phyloP scores from a whole-genome alignment of 345 rosid species.

The Salix koriyanagi region DNA sequence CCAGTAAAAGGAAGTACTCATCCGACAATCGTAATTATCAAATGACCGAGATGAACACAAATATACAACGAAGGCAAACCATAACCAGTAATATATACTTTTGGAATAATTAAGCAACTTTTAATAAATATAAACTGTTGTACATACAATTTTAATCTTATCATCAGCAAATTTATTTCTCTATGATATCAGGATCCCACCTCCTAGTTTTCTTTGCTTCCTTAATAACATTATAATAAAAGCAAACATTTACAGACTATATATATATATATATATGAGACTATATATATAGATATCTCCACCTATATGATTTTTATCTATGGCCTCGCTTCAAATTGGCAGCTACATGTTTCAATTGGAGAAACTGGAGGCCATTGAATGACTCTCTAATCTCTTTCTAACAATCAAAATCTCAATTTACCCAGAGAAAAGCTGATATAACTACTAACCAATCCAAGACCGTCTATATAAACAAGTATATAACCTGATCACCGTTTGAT shows the following conservation, averaged over 20 bases:
- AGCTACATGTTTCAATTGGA: conserved; percentile 10
- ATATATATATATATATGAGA: neutral
- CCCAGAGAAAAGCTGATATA: conserved; percentile 2
- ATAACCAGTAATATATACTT: neutral
- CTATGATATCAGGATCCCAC: conserved; percentile 22
- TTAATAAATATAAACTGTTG: neutral
- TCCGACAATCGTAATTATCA: neutral
- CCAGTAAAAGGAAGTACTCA: neutral
- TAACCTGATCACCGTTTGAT: neutral
- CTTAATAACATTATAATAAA: conserved; percentile 3
- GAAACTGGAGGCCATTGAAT: conserved; percentile 15
- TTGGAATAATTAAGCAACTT: neutral
- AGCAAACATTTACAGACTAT: neutral
- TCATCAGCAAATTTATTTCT: conserved; percentile 21
- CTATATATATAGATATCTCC: neutral
- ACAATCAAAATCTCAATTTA: conserved; percentile 33
- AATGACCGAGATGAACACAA: neutral
- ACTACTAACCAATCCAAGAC: neutral
- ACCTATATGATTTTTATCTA: conserved; percentile 8
- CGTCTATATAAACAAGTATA: conserved; percentile 8
- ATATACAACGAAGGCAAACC: neutral
- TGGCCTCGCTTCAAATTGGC: conserved; percentile 28
- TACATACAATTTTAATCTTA: neutral
- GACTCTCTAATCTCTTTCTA: conserved; percentile 19
- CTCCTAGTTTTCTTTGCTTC: conserved; percentile 5